phyloP scores from a whole-genome alignment of 2,329 filamentous ascomycete species.

The Colletotrichum karsti region DNA sequence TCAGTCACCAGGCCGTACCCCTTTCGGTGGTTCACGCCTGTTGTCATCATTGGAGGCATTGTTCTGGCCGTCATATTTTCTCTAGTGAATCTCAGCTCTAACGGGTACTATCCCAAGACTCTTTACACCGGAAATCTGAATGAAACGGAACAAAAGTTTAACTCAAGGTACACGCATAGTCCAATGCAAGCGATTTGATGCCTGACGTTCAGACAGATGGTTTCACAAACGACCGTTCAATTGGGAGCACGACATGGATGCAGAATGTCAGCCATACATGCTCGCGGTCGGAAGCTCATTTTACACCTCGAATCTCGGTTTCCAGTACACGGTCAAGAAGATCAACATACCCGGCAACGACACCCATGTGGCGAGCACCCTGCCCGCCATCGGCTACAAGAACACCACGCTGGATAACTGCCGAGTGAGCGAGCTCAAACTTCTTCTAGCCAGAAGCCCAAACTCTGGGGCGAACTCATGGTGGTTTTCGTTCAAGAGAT shows the following conservation, averaged over 20 bases:
- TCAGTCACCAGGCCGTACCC: not conserved
- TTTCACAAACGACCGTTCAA: not conserved
- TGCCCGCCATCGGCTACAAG: not conserved
- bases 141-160: not conserved
- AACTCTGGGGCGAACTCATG: not conserved
- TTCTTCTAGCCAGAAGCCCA: not conserved
- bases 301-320: not conserved
- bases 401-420: not conserved
- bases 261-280: not conserved
- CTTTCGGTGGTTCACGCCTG: constrained; percentile 4
- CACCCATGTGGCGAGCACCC: too few species aligned
- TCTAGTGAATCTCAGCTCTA: not conserved
- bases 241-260: not conserved
- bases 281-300: not conserved
- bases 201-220: not conserved
- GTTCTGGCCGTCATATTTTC: not conserved
- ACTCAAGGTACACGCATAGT: not conserved
- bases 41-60: not conserved
- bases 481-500: not conserved
- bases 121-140: not conserved
- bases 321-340: not conserved
- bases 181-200: too few species aligned
- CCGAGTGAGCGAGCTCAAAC: not conserved
- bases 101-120: not conserved
- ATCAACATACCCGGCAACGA: not conserved